Conservation (phyloP, 768 basidiomycete species). For the Boletus reticuloceps region DNA sequence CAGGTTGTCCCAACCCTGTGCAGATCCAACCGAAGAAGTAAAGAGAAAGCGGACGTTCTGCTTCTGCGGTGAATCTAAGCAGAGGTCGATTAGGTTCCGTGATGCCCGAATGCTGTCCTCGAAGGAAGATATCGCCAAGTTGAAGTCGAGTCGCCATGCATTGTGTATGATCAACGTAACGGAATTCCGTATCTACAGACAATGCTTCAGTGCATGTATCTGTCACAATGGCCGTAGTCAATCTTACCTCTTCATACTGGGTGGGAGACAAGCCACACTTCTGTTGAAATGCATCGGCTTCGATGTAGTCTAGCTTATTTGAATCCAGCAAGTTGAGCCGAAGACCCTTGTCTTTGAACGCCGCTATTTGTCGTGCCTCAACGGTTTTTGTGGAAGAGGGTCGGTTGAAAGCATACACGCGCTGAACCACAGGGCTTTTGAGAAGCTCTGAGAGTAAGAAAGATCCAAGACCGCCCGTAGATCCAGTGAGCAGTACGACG, state of each 20-base stretch:
- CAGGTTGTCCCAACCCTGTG: conserved; percentile 22
- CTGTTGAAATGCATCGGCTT: conserved; percentile 33
- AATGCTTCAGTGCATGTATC: not conserved
- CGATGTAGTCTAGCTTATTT: conserved; percentile 35
- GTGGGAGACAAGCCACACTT: conserved; percentile 29
- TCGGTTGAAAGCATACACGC: conserved; percentile 37
- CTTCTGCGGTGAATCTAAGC: not conserved
- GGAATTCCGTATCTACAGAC: conserved; percentile 14
- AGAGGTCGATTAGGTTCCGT: conserved; percentile 33
- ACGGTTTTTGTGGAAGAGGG: conserved; percentile 6
- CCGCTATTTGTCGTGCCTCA: conserved; percentile 28
- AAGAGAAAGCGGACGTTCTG: conserved; percentile 21
- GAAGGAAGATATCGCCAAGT: conserved; percentile 36
- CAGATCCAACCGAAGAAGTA: conserved; percentile 24
- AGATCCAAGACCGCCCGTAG: conserved; percentile 43
- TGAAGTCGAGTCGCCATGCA: conserved; percentile 44
- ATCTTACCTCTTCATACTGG: conserved; percentile 29
- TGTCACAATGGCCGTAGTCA: not conserved
- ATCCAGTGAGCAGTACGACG: conserved; percentile 35
- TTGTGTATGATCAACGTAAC: conserved; percentile 36
- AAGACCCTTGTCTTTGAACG: conserved; percentile 38
- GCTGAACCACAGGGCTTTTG: conserved; percentile 18
- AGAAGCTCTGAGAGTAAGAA: conserved; percentile 34
- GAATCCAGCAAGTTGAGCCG: conserved; percentile 30
- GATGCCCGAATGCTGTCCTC: conserved; percentile 35